Percentiles rank a stretch among this genome's conserved stretches.
phyloP scores from a whole-genome alignment of 176 grass and related monocot species.

The Raddia guianensis region DNA sequence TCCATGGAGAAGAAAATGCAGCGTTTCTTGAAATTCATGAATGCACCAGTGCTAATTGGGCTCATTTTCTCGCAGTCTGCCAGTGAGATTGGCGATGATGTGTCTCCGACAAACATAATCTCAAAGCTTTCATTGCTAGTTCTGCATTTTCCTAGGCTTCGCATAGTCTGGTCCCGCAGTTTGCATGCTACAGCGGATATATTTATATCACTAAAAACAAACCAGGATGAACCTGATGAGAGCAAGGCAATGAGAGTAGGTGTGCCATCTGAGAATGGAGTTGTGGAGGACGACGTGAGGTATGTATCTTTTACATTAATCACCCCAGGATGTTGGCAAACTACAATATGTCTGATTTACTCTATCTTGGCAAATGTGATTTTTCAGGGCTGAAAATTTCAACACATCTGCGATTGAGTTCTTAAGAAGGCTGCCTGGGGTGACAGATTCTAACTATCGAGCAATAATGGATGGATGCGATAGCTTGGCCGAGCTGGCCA shows the following conservation, averaged over 20 bases:
- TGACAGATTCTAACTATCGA: conserved; percentile 88
- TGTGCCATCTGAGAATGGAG: conserved; percentile 83
- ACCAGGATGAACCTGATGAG: conserved; percentile 98
- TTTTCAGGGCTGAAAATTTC: conserved; percentile 83
- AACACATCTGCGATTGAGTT: conserved; percentile 96
- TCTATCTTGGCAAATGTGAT: conserved; percentile 4
- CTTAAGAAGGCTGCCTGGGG: conserved; percentile 83
- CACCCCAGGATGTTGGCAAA: background rate
- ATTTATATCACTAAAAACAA: conserved; percentile 87
- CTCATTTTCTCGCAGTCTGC: conserved; percentile 62
- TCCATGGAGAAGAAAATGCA: background rate
- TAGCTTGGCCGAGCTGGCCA: conserved; percentile 79
- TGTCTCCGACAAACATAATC: conserved; percentile 81
- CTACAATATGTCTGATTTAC: background rate
- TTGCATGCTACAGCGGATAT: conserved; percentile 87
- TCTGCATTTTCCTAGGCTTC: conserved; percentile 88
- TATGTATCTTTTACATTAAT: conserved; percentile 24
- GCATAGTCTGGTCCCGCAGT: conserved; percentile 93
- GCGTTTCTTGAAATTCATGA: background rate
- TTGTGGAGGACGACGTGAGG: conserved; percentile 83
- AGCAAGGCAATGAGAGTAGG: conserved; percentile 85
- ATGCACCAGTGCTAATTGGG: conserved; percentile 9
- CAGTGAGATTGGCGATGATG: conserved; percentile 91
- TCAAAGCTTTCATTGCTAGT: conserved; percentile 86
- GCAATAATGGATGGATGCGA: conserved; percentile 82